A percentile compares a stretch with the other conserved stretches of the same genome.
phyloP scores from a whole-genome alignment of 306 rosid species.

The Cucurbita ficifolia region DNA sequence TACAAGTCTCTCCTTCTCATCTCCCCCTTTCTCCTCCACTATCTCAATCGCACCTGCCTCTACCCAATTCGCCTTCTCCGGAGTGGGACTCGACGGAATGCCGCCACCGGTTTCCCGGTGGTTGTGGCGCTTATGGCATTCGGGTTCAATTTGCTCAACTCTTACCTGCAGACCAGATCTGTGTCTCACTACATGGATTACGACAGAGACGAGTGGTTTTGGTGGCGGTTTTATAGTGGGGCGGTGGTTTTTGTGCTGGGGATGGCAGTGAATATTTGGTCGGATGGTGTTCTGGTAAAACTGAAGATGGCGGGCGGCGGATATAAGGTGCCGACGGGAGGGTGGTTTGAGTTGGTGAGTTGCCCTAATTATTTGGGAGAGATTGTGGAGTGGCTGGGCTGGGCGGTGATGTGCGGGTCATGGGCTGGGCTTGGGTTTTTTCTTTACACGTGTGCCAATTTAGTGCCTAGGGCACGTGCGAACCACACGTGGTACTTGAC shows the following conservation, averaged over 20 bases:
- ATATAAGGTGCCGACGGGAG: slow-evolving; percentile 53
- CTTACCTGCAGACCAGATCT: slow-evolving; percentile 49
- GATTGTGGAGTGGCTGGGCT: slow-evolving; percentile 74
- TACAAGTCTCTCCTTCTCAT: slow-evolving; percentile 47
- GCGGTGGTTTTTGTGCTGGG: slow-evolving; percentile 31
- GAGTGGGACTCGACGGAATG: neutral
- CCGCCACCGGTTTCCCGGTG: slow-evolving; percentile 32
- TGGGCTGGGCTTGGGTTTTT: slow-evolving; percentile 59
- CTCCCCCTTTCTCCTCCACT: slow-evolving; percentile 43
- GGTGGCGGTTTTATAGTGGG: slow-evolving; percentile 32
- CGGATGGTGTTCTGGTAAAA: slow-evolving; percentile 45
- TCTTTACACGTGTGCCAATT: slow-evolving; percentile 53
- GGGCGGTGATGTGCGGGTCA: slow-evolving; percentile 69
- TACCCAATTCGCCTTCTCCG: slow-evolving; percentile 43
- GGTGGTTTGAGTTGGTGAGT: slow-evolving; percentile 54
- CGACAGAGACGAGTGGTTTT: slow-evolving; percentile 23
- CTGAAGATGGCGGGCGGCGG: slow-evolving; percentile 52
- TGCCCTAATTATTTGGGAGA: slow-evolving; percentile 79
- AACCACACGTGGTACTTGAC: slow-evolving; percentile 61
- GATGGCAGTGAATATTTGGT: slow-evolving; percentile 43
- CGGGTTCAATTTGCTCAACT: slow-evolving; percentile 39
- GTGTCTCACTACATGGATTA: slow-evolving; percentile 44
- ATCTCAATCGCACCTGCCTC: slow-evolving; percentile 48
- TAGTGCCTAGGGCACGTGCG: slow-evolving; percentile 69
- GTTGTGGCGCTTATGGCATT: slow-evolving; percentile 37